These are phyloP conservation scores for Picochlorum sp. DNA, from an alignment of 139 green algal species.

Conservation along the genomic window DNA sequence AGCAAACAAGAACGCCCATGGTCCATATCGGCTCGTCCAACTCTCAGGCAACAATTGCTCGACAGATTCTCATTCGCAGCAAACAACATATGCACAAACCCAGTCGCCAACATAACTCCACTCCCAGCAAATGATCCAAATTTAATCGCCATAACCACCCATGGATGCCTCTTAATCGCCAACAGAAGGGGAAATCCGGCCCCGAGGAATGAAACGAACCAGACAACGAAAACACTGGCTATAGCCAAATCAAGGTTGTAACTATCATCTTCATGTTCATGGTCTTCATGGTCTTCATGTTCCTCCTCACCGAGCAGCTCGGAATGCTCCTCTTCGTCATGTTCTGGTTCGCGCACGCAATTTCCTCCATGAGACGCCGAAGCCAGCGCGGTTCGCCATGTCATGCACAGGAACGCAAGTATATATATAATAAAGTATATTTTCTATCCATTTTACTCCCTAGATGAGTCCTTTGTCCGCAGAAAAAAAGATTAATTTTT, in stretches of 20 bases:
- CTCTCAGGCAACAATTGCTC: conserved; percentile 25
- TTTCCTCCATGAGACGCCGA: too few relatives aligned
- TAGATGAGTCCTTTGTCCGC: too few relatives aligned
- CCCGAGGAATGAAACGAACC: background rate
- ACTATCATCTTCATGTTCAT: background rate
- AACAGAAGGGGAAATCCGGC: background rate
- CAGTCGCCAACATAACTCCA: conserved; percentile 33
- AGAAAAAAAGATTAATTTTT: too few relatives aligned
- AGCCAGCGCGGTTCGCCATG: too few relatives aligned
- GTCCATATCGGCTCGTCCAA: conserved; percentile 22
- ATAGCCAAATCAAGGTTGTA: conserved; percentile 9
- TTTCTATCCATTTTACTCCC: too few relatives aligned
- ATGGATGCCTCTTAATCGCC: conserved; percentile 5
- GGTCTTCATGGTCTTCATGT: background rate
- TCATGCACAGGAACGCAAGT: too few relatives aligned
- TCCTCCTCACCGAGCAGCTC: background rate
- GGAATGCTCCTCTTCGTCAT: too few relatives aligned
- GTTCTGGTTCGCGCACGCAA: too few relatives aligned
- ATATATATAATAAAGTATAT: too few relatives aligned
- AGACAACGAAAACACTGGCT: conserved; percentile 3
- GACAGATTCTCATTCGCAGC: conserved; percentile 19
- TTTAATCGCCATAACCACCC: conserved; percentile 11
- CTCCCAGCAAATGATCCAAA: conserved; percentile 11
- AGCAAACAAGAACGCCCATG: conserved; percentile 30
- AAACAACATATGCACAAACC: conserved; percentile 45